Percentiles rank a stretch among this genome's conserved stretches.
Conservation (phyloP, 2,329 filamentous ascomycete genomes). For the Podosphaera xanthii region DNA sequence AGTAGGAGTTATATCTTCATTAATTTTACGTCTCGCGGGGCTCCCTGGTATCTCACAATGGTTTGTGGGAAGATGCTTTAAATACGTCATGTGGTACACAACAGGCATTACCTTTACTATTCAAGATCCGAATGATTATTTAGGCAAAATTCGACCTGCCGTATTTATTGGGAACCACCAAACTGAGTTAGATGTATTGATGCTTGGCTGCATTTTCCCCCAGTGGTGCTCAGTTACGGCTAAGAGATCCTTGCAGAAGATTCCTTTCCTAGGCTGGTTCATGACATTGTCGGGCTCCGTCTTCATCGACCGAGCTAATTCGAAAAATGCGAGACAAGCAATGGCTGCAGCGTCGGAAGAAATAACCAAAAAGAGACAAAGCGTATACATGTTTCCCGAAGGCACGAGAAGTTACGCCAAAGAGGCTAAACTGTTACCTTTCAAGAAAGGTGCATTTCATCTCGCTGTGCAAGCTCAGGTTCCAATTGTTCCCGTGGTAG, state of each 20-base stretch:
- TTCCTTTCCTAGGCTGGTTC: slow-evolving; percentile 86
- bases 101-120: slow-evolving; percentile 64
- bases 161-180: slow-evolving; percentile 93
- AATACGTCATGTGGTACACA: slow-evolving; percentile 48
- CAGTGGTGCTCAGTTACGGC: slow-evolving; percentile 82
- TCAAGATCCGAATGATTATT: slow-evolving; percentile 37
- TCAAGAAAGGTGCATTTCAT: slow-evolving; percentile 98
- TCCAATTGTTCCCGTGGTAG: slow-evolving; percentile 69
- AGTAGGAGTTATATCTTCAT: slow-evolving; percentile 56
- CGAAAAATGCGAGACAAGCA: slow-evolving; percentile 57
- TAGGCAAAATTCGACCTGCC: slow-evolving; percentile 43
- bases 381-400: slow-evolving; percentile 74
- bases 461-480: slow-evolving; percentile 84
- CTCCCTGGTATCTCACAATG: slow-evolving; percentile 65
- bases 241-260: slow-evolving; percentile 58
- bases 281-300: slow-evolving; percentile 72
- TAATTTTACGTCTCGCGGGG: slow-evolving; percentile 46
- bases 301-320: slow-evolving; percentile 84
- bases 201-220: slow-evolving; percentile 77
- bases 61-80: slow-evolving; percentile 59
- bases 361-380: slow-evolving; percentile 51
- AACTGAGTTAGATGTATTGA: slow-evolving; percentile 80
- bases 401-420: slow-evolving; percentile 78
- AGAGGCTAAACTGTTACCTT: slow-evolving; percentile 65
- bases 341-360: slow-evolving; percentile 65